Percentiles rank a stretch among this genome's conserved stretches.
phyloP scores from a whole-genome alignment of 2,329 filamentous ascomycete genomes.

The Fusarium setosum region DNA sequence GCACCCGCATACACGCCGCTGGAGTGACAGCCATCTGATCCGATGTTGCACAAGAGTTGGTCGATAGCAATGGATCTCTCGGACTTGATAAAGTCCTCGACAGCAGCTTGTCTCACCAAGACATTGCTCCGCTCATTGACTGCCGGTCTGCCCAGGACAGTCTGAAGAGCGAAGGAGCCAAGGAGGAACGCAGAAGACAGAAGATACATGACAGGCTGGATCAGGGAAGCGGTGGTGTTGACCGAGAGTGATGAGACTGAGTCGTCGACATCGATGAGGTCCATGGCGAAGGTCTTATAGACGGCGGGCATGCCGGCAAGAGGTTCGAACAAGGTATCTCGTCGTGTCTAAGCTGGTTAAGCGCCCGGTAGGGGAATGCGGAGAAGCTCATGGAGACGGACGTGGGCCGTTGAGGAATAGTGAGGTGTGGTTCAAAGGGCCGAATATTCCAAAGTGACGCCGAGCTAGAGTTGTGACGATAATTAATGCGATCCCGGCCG shows the following conservation, averaged over 20 bases:
- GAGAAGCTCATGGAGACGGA: conserved; percentile 22
- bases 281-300: conserved; percentile 42
- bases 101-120: conserved; percentile 54
- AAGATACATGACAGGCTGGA: conserved; percentile 61
- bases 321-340: neutral
- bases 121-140: conserved; percentile 46
- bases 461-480: conserved; percentile 26
- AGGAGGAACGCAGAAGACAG: conserved; percentile 62
- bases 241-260: conserved; percentile 40
- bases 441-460: conserved; percentile 37
- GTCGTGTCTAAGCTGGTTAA: conserved; percentile 10
- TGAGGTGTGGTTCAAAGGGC: conserved; percentile 42
- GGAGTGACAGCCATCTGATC: conserved; percentile 62
- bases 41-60: conserved; percentile 70
- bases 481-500: conserved; percentile 7
- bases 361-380: conserved; percentile 35
- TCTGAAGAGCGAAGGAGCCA: conserved; percentile 63
- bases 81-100: conserved; percentile 64
- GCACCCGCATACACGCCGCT: conserved; percentile 60
- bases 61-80: conserved; percentile 64
- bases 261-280: conserved; percentile 37
- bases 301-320: conserved; percentile 4
- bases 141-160: conserved; percentile 59
- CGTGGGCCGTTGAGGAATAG: conserved; percentile 33
- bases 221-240: conserved; percentile 44